Conservation (phyloP, 495 filamentous ascomycete species). For the Trichocladium antarcticum region DNA sequence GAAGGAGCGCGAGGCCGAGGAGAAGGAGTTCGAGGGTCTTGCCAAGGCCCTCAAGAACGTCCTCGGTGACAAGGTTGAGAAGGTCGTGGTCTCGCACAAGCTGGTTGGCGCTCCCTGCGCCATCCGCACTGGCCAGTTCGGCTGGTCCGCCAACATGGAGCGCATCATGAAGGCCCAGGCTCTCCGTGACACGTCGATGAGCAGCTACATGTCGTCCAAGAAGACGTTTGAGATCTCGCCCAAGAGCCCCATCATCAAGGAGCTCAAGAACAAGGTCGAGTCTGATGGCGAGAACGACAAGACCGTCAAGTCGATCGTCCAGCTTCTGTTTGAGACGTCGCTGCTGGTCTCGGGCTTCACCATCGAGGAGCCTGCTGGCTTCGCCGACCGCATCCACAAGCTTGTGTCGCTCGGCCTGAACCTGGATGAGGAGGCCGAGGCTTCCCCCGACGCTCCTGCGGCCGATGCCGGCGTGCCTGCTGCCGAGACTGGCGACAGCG, state of each 20-base stretch:
- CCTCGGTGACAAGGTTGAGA: conserved; percentile 98
- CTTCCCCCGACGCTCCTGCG: conserved; percentile 52
- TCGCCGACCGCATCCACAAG: conserved; percentile 98
- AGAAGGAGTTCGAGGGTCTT: conserved; percentile 92
- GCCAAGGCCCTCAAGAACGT: conserved; percentile 98
- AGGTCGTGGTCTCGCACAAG: conserved; percentile 99
- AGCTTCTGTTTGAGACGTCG: conserved; percentile 96
- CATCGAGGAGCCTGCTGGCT: conserved; percentile 94
- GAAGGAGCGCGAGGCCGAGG: conserved; percentile 85
- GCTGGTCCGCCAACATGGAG: conserved; percentile 99
- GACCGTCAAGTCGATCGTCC: conserved; percentile 95
- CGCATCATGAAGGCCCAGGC: conserved; percentile 99
- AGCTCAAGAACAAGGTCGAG: conserved; percentile 98
- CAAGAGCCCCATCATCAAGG: conserved; percentile 93
- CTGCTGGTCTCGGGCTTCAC: conserved; percentile 98
- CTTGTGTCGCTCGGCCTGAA: conserved; percentile 93
- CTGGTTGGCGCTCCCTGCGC: conserved; percentile 89
- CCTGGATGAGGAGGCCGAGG: conserved; percentile 79
- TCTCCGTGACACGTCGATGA: conserved; percentile 98
- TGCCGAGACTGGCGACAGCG: conserved; percentile 45
- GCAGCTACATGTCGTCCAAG: conserved; percentile 99
- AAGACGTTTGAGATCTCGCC: conserved; percentile 99
- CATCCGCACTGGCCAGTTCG: conserved; percentile 99
- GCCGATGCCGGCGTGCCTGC: conserved; percentile 35
- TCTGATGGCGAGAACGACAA: conserved; percentile 93